phyloP scores from a whole-genome alignment of 2,329 filamentous ascomycete genomes.

The Cercospora janseana region DNA sequence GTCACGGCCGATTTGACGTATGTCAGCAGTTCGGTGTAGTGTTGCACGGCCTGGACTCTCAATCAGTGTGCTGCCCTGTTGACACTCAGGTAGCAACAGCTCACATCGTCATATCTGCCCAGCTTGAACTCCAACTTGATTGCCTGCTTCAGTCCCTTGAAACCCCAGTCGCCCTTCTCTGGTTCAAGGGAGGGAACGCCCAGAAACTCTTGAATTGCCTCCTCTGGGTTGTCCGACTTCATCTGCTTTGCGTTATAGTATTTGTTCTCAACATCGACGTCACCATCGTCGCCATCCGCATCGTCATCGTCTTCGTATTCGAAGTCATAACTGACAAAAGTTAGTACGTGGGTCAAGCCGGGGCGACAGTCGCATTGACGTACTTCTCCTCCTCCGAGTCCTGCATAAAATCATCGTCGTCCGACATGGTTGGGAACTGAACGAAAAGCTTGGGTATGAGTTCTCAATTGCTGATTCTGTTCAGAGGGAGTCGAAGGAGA shows the following conservation, averaged over 20 bases:
- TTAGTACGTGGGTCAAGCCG: neutral
- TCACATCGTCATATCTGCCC: slow-evolving; percentile 79
- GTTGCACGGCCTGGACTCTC: slow-evolving; percentile 69
- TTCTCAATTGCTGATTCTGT: neutral
- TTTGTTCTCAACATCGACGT: slow-evolving; percentile 97
- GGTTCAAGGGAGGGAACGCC: slow-evolving; percentile 77
- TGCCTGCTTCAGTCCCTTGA: slow-evolving; percentile 96
- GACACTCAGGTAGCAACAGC: slow-evolving; percentile 11
- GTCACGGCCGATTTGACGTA: slow-evolving; percentile 97
- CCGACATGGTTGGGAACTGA: slow-evolving; percentile 64
- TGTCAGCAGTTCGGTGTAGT: slow-evolving; percentile 91
- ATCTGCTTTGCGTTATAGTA: slow-evolving; percentile 99
- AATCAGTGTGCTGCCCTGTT: slow-evolving; percentile 25
- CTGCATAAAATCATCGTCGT: slow-evolving; percentile 90
- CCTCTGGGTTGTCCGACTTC: slow-evolving; percentile 80
- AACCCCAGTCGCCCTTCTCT: slow-evolving; percentile 97
- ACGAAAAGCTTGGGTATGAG: too few species aligned
- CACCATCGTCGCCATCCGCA: slow-evolving; percentile 80
- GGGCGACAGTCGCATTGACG: slow-evolving; percentile 29
- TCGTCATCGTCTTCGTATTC: slow-evolving; percentile 95
- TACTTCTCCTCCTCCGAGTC: slow-evolving; percentile 86
- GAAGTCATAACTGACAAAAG: slow-evolving; percentile 72
- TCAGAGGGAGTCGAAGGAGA: neutral
- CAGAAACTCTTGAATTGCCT: slow-evolving; percentile 90
- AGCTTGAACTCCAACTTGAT: slow-evolving; percentile 96